Evolutionary conservation across 257 asterid genomes (phyloP).

Genomic region (Rauvolfia tetraphylla): DNA sequence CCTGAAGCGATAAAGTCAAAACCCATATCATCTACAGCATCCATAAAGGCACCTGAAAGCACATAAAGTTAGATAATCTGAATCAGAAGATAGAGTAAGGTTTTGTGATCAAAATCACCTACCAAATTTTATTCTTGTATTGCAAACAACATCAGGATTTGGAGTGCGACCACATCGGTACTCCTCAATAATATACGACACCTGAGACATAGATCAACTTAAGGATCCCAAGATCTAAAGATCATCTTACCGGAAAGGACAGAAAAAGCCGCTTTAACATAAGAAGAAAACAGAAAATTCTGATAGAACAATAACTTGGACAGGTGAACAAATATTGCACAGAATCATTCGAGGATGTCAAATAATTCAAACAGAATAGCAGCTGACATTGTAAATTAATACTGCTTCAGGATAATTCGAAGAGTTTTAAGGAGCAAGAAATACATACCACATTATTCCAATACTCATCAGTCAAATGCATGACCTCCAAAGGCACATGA

Average conservation of each 20-base stretch:
- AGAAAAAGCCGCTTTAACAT: not conserved
- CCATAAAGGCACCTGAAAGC: slow-evolving; percentile 41
- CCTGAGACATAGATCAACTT: slow-evolving; percentile 39
- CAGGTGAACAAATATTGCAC: not conserved
- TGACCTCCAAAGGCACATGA: slow-evolving; percentile 79
- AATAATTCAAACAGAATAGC: not conserved
- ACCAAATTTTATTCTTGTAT: slow-evolving; percentile 95
- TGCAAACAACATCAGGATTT: slow-evolving; percentile 96
- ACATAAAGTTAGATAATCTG: not conserved
- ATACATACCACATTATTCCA: slow-evolving; percentile 85
- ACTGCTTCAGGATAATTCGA: not conserved
- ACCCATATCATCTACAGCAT: slow-evolving; percentile 33
- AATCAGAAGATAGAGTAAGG: not conserved
- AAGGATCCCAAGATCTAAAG: not conserved
- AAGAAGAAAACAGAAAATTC: not conserved
- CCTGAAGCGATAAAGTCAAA: slow-evolving; percentile 50
- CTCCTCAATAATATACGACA: slow-evolving; percentile 76
- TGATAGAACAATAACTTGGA: not conserved
- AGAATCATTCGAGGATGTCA: not conserved
- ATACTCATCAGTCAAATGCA: slow-evolving; percentile 91
- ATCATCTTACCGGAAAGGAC: not conserved
- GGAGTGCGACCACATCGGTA: slow-evolving; percentile 92
- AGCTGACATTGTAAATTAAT: not conserved
- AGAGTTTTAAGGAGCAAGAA: not conserved
- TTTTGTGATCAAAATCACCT: slow-evolving; percentile 18